phyloP scores from a whole-genome alignment of 1,139 yeast genomes.

The Pneumocystis carinii region DNA sequence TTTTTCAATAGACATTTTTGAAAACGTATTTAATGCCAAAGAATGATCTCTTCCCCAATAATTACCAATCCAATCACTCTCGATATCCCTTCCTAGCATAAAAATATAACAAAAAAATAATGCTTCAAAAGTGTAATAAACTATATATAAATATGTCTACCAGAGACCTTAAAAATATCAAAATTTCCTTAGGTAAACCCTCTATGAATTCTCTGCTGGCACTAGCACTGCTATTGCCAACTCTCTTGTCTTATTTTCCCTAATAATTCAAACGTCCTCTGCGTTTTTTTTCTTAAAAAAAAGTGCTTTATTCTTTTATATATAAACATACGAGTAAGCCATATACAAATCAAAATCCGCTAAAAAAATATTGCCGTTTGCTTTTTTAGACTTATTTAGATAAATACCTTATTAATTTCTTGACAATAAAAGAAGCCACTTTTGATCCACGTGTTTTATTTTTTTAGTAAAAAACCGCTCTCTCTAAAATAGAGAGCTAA shows the following conservation, averaged over 20 bases:
- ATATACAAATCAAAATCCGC: background rate
- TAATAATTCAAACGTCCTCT: no score
- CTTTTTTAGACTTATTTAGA: background rate
- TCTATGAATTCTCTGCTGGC: no score
- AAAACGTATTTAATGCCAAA: background rate
- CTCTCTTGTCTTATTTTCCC: no score
- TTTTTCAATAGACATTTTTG: background rate
- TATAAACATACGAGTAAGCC: background rate
- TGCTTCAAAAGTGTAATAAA: no score
- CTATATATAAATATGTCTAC: background rate
- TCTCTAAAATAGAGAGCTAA: no score
- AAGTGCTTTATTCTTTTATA: background rate
- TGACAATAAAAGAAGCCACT: no score
- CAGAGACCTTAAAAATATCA: background rate
- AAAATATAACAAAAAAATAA: background rate
- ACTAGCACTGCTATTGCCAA: no score
- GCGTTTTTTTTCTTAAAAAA: no score
- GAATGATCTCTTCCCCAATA: background rate
- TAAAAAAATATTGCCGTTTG: background rate
- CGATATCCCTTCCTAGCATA: background rate
- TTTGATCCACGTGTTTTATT: no score
- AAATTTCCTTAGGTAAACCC: background rate
- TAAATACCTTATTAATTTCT: no score
- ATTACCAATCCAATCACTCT: background rate
- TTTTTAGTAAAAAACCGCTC: no score